These are phyloP conservation scores for Aspergillus sp. DNA, from an alignment of 2,329 filamentous ascomycete genomes.

Conservation along the genomic window DNA sequence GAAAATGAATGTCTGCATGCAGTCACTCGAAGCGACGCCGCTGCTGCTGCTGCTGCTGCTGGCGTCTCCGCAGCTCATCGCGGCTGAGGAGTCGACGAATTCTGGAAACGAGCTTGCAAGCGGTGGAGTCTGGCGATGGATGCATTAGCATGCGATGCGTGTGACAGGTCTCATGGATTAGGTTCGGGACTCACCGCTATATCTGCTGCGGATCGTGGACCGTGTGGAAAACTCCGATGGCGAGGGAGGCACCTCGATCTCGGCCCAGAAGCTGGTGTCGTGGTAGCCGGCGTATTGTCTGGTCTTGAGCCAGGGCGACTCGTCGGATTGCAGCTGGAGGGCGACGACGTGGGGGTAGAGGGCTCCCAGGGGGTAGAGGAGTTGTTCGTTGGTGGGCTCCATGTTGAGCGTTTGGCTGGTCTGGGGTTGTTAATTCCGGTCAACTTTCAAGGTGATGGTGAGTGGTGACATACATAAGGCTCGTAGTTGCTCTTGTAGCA, in stretches of 20 bases:
- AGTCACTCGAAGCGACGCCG: too few relatives aligned
- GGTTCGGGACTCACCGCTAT: conserved; percentile 22
- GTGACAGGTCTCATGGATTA: conserved; percentile 12
- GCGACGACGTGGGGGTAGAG: conserved; percentile 39
- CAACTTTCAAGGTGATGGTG: too few relatives aligned
- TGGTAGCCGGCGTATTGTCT: conserved; percentile 29
- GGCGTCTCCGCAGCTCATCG: conserved; percentile 28
- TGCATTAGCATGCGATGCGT: conserved; percentile 9
- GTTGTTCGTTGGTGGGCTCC: conserved; percentile 26
- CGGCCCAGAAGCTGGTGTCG: conserved; percentile 30
- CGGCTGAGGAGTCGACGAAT: conserved; percentile 32
- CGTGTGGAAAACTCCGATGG: conserved; percentile 19
- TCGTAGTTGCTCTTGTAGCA: conserved; percentile 41
- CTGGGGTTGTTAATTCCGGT: neutral
- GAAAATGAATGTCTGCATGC: conserved; percentile 6
- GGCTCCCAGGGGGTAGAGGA: conserved; percentile 29
- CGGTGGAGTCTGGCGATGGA: conserved; percentile 21
- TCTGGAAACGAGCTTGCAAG: conserved; percentile 29
- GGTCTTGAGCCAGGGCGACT: conserved; percentile 21
- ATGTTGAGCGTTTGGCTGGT: conserved; percentile 28
- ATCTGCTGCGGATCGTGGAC: conserved; percentile 16
- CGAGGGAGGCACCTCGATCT: conserved; percentile 27
- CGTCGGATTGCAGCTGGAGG: conserved; percentile 32
- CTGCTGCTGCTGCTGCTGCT: conserved; percentile 8
- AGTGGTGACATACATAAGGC: conserved; percentile 30